Percentiles rank a stretch among this genome's conserved stretches.
Conservation (phyloP, 352 stramenopile species). For the Phytophthora tentaculata region DNA sequence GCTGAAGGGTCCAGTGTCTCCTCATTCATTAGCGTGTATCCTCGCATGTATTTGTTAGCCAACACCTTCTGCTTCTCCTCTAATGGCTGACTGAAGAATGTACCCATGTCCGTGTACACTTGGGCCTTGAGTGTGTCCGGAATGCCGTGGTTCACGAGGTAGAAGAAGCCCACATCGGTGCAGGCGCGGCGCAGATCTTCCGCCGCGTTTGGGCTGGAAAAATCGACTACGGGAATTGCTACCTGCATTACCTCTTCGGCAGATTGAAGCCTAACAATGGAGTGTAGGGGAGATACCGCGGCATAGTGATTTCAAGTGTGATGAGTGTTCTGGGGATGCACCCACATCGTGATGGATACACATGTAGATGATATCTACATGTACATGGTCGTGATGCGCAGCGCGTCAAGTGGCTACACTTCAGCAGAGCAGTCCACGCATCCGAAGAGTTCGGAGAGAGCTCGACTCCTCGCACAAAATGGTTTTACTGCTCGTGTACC, state of each 20-base stretch:
- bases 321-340: too few relatives aligned
- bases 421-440: too few relatives aligned
- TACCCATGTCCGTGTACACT: conserved; percentile 67
- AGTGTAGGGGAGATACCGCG: too few relatives aligned
- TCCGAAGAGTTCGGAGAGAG: too few relatives aligned
- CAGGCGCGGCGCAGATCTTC: conserved; percentile 60
- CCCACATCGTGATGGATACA: too few relatives aligned
- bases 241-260: not conserved
- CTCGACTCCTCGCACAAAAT: too few relatives aligned
- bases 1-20: conserved; percentile 69
- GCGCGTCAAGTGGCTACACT: not conserved
- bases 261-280: too few relatives aligned
- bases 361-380: too few relatives aligned
- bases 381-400: not conserved
- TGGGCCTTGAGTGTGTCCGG: conserved; percentile 34
- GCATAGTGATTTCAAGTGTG: too few relatives aligned
- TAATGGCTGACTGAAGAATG: conserved; percentile 61
- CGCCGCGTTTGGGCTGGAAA: conserved; percentile 44
- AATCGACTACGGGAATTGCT: conserved; percentile 62
- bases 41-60: conserved; percentile 74
- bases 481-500: too few relatives aligned
- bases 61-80: conserved; percentile 66
- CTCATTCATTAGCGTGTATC: conserved; percentile 77
- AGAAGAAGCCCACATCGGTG: conserved; percentile 76
- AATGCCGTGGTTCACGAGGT: conserved; percentile 64